These are phyloP conservation scores for Solanum chmielewskii DNA, from an alignment of 257 asterid genomes.

Conservation along the genomic window DNA sequence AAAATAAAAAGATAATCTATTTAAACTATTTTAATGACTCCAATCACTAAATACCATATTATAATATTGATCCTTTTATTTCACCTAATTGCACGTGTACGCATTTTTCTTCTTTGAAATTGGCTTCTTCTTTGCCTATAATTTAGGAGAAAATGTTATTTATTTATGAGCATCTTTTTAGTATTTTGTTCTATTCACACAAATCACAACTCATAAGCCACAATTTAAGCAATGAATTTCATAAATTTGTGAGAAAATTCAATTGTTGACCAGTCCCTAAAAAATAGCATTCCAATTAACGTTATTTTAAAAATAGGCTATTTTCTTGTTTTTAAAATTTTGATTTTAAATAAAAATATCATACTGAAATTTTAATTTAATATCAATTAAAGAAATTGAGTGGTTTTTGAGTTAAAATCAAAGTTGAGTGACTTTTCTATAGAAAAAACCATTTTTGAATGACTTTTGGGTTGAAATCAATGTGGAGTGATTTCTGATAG, in stretches of 20 bases:
- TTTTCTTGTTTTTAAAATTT: too few relatives aligned
- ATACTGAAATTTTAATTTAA: too few relatives aligned
- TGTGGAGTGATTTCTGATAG: neutral
- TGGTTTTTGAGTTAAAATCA: too few relatives aligned
- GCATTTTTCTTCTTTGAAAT: neutral
- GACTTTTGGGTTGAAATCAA: too few relatives aligned
- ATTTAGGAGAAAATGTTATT: neutral
- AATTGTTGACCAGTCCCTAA: neutral
- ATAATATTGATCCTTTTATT: too few relatives aligned
- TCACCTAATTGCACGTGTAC: too few relatives aligned
- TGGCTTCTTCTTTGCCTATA: neutral
- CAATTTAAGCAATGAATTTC: neutral
- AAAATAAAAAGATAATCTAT: too few relatives aligned
- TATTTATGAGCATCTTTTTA: neutral
- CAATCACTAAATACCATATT: neutral
- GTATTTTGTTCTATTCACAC: neutral
- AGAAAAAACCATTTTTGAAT: too few relatives aligned
- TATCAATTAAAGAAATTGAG: too few relatives aligned
- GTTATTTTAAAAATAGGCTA: neutral
- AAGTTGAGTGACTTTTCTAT: too few relatives aligned
- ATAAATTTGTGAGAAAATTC: neutral
- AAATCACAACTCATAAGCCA: neutral
- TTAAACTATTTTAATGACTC: neutral
- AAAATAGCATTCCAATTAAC: neutral
- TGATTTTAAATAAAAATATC: too few relatives aligned